phyloP scores from a whole-genome alignment of 768 basidiomycete species.

The Saitozyma podzolica region DNA sequence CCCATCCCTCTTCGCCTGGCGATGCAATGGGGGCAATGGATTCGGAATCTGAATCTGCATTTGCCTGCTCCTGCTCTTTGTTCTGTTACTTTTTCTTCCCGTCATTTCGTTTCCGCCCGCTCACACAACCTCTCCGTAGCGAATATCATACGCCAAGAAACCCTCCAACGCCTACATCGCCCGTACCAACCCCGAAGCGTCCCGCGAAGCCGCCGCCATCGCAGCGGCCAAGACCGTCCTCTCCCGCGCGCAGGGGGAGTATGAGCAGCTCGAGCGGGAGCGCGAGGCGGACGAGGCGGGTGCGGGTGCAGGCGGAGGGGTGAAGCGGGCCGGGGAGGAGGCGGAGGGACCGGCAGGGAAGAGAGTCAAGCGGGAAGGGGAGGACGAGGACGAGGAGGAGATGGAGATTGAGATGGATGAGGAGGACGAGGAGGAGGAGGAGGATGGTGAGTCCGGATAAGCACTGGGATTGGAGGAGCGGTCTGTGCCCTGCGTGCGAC shows the following conservation, averaged over 20 bases:
- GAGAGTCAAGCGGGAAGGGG: slow-evolving; percentile 67
- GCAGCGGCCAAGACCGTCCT: slow-evolving; percentile 51
- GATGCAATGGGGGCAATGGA: slow-evolving; percentile 11
- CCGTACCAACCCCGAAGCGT: slow-evolving; percentile 63
- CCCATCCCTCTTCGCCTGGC: not conserved
- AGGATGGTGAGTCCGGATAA: slow-evolving; percentile 45
- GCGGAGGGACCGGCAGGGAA: slow-evolving; percentile 61
- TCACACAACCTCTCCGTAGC: slow-evolving; percentile 56
- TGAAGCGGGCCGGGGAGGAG: slow-evolving; percentile 62
- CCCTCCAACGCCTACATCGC: slow-evolving; percentile 82
- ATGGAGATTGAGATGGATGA: slow-evolving; percentile 92
- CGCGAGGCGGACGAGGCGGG: slow-evolving; percentile 62
- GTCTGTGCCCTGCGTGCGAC: no score
- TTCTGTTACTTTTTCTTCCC: not conserved
- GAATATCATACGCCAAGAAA: slow-evolving; percentile 83
- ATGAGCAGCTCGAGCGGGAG: slow-evolving; percentile 55
- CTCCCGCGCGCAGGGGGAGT: slow-evolving; percentile 55
- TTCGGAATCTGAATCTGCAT: slow-evolving; percentile 10
- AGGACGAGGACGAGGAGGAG: slow-evolving; percentile 63
- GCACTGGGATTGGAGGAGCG: not conserved
- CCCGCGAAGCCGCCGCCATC: slow-evolving; percentile 48
- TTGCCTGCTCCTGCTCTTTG: not conserved
- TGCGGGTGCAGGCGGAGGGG: slow-evolving; percentile 30
- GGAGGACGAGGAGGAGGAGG: slow-evolving; percentile 57
- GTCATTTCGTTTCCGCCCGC: not conserved